phyloP scores from a whole-genome alignment of 371 early-diverging fungal species.

The Smittium culicis region DNA sequence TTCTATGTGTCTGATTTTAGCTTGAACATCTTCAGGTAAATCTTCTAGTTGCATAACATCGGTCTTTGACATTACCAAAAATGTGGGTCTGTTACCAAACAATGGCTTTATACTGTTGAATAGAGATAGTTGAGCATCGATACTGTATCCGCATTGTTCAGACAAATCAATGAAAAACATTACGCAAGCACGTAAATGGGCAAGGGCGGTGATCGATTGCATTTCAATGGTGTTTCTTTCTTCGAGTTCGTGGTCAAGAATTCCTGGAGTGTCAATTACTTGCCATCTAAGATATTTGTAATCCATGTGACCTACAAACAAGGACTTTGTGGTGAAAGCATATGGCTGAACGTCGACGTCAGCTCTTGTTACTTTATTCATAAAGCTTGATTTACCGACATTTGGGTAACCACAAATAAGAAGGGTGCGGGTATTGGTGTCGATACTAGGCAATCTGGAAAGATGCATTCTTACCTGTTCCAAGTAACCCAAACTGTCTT shows the following conservation, averaged over 20 bases:
- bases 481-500: constrained; percentile 93
- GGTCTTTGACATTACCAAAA: constrained; percentile 96
- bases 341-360: constrained; percentile 99
- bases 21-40: constrained; percentile 55
- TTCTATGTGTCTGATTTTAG: constrained; percentile 56
- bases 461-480: constrained; percentile 99
- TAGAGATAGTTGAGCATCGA: constrained; percentile 85
- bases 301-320: constrained; percentile 99
- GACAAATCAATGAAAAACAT: constrained; percentile 98
- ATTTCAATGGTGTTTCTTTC: constrained; percentile 99
- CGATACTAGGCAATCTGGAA: constrained; percentile 94
- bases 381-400: constrained; percentile 99
- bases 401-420: constrained; percentile 99
- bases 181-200: constrained; percentile 95
- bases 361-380: constrained; percentile 99
- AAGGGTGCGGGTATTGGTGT: constrained; percentile 97
- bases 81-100: constrained; percentile 95
- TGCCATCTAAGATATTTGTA: constrained; percentile 99
- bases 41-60: constrained; percentile 80
- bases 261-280: constrained; percentile 99
- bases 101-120: constrained; percentile 96
- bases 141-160: constrained; percentile 98
- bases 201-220: constrained; percentile 99
- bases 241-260: constrained; percentile 98
- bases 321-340: constrained; percentile 99